Evolutionary conservation across 1,284 basidiomycete genomes (phyloP).

Genomic region (Cryptococcus jaspeensis): DNA sequence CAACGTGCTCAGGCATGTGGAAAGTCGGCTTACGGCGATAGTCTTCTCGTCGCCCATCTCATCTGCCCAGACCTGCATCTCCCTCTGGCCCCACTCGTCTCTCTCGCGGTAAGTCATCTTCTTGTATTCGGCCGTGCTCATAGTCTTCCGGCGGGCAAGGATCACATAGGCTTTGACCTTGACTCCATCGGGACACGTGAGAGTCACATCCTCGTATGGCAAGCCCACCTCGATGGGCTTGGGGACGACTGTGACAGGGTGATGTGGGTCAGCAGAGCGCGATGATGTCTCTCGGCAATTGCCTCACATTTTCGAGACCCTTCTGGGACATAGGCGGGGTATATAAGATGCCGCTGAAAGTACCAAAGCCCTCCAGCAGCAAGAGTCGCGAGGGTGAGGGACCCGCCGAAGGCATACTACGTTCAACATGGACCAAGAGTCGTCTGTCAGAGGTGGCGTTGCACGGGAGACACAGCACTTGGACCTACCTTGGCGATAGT

Average conservation of each 20-base stretch:
- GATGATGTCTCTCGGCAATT: not conserved
- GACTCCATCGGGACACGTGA: constrained; percentile 64
- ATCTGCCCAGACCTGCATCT: constrained; percentile 28
- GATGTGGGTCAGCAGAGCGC: not conserved
- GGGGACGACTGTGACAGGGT: constrained; percentile 61
- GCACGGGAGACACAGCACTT: not conserved
- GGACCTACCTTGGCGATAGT: constrained; percentile 62
- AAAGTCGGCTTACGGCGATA: constrained; percentile 20
- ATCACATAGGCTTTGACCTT: constrained; percentile 65
- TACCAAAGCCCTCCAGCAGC: constrained; percentile 71
- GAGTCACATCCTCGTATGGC: constrained; percentile 66
- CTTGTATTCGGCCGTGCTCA: constrained; percentile 24
- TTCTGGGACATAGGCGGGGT: constrained; percentile 80
- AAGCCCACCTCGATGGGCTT: constrained; percentile 68
- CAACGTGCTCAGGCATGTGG: not conserved
- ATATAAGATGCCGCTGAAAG: constrained; percentile 84
- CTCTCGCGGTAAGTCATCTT: constrained; percentile 25
- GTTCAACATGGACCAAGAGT: constrained; percentile 60
- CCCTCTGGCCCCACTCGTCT: constrained; percentile 20
- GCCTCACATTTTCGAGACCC: constrained; percentile 71
- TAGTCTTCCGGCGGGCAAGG: constrained; percentile 37
- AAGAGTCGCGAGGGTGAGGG: constrained; percentile 24
- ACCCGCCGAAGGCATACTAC: constrained; percentile 41
- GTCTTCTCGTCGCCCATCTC: constrained; percentile 37
- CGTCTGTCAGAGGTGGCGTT: not conserved